Base-by-base conservation (phyloP, 441 rosid species). In the Melastoma candidum region DNA sequence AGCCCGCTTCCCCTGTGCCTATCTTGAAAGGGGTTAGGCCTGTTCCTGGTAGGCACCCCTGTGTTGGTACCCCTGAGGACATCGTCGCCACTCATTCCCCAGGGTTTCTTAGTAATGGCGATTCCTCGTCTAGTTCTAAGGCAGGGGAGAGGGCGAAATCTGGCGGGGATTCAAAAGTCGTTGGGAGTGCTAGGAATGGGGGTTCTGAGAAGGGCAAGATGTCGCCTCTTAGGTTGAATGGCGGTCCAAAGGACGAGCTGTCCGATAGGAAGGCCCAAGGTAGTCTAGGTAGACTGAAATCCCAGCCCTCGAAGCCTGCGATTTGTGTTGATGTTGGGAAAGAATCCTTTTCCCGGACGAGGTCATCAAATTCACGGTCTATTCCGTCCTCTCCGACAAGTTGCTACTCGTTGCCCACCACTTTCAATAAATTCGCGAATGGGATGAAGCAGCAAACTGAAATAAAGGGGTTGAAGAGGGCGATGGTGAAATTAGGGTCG, bases 41-140 rank as follows among this genome's bases (percentile, higher is more conserved):
- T 2, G 78, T 94, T 49, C 99, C 99, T 1, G 99, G 99, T 29
- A 77, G 99, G 58, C 99, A 94, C 66, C 84, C 92, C 14, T 94
- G 97, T 68, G 77, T 94, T 22, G 99, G 99, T 11, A 71, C 57
- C 71, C 99, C 99, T 46, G 90, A 87, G 72, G 99, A 94, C 68
- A 89, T 93, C 59, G 97, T 80, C 58, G 99, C 95, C 26, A 79
- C 96, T 64, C 78, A 71, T 39, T 71, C 95, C 0, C 82, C 67
- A 14, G 87, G 88, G 36, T 93, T 93, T 48, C 90, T 93, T 10
- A 61, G 46, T 56, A 73, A 53, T 39, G 52, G 46, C 43, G 29
- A 26, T 67, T 74, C 61, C 22, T 17, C 1, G 22, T 56, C 74
- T 4, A 71, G 72, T 54, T 74, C 74, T 3, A 83, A 81, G 53